Evolutionary conservation across 73 alveolate species (phyloP).

Genomic region (Tetrahymena elliotti): DNA sequence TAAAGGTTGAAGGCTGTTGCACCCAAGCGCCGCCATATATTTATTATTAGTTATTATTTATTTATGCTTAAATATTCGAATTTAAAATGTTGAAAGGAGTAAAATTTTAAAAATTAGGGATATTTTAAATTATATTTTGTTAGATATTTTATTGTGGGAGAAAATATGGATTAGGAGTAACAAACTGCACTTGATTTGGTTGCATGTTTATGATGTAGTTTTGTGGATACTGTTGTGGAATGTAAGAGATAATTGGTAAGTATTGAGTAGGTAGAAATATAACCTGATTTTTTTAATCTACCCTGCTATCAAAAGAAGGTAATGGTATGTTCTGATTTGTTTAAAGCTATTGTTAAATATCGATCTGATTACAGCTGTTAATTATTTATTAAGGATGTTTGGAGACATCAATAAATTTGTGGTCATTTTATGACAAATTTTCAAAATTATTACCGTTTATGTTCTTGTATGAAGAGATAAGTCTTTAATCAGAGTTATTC

Average conservation of each 20-base stretch:
- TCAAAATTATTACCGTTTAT: too few relatives aligned
- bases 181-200: background rate
- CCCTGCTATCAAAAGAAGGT: background rate
- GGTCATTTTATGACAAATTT: too few relatives aligned
- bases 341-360: too few relatives aligned
- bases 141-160: background rate
- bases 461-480: background rate
- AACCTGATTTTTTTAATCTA: background rate
- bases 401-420: background rate
- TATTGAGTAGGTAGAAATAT: background rate
- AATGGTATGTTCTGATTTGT: background rate
- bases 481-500: background rate
- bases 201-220: background rate
- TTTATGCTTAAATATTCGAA: background rate
- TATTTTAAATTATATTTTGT: too few relatives aligned
- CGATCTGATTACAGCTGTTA: background rate
- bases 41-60: too few relatives aligned
- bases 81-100: background rate
- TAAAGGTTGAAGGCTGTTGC: background rate
- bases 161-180: background rate
- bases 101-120: background rate
- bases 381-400: too few relatives aligned
- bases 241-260: background rate
- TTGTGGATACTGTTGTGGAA: background rate
- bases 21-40: background rate